Conservation (phyloP, 805 yeast genomes). For the Yamadazyma olivae region DNA sequence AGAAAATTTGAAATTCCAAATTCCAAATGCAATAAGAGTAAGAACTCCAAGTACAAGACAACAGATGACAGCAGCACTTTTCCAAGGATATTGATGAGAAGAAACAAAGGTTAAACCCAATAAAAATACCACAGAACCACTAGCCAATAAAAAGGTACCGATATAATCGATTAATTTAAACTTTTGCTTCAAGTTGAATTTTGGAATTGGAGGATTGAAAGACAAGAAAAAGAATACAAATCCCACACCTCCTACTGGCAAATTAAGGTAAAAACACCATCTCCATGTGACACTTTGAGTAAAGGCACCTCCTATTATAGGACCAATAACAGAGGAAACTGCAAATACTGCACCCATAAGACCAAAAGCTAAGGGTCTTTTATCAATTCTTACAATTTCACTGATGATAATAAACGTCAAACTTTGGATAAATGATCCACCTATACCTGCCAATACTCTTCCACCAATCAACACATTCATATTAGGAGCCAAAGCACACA, state of each 20-base stretch:
- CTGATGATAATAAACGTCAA: slow-evolving; percentile 26
- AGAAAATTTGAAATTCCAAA: slow-evolving; percentile 43
- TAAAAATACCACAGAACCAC: slow-evolving; percentile 41
- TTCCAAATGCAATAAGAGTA: slow-evolving; percentile 25
- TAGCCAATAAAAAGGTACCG: slow-evolving; percentile 42
- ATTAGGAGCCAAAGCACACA: slow-evolving; percentile 32
- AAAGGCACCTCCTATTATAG: slow-evolving; percentile 63
- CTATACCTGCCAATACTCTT: slow-evolving; percentile 35
- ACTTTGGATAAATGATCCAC: slow-evolving; percentile 34
- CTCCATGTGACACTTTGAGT: slow-evolving; percentile 61
- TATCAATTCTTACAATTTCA: slow-evolving; percentile 30
- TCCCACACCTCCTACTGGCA: slow-evolving; percentile 60
- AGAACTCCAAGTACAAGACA: slow-evolving; percentile 46
- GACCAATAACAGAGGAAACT: slow-evolving; percentile 53
- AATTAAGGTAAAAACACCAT: slow-evolving; percentile 70
- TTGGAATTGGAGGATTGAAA: slow-evolving; percentile 46
- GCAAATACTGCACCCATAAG: slow-evolving; percentile 46
- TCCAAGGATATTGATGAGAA: slow-evolving; percentile 48
- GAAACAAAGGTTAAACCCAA: slow-evolving; percentile 51
- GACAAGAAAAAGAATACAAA: slow-evolving; percentile 30
- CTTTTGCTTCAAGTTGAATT: slow-evolving; percentile 33
- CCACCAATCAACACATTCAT: slow-evolving; percentile 42
- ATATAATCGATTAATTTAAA: slow-evolving; percentile 42
- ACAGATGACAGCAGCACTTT: slow-evolving; percentile 46
- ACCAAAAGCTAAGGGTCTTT: slow-evolving; percentile 34